Evolutionary conservation across 2,329 filamentous ascomycete species (phyloP), one percentile per base, ranked within the genome.

Genomic region (Alternaria sp.): DNA sequence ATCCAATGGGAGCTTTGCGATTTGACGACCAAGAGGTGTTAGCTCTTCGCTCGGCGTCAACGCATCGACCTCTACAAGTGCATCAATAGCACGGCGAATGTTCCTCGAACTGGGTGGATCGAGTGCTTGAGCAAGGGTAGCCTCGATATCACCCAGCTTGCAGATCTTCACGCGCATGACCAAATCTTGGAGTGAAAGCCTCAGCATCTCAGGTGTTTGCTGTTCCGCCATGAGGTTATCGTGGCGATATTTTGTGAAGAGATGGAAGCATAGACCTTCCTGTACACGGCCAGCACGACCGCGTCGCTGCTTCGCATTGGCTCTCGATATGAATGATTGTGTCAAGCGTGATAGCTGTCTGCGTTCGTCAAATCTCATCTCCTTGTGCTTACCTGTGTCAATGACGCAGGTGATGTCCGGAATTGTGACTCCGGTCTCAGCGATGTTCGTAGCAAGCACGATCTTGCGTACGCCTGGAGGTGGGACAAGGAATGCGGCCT

Each of bases 131-230:
- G 91, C 87, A 9, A 99, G 84, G 0, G 94, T 97, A 69, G 94
- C 88, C 75, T 98, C 94, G 54, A 98, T 96, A 41, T 92, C 90
- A 11, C 95, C 95, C 43, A 99, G 87, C 73, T 96, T 96, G 83
- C 94, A 99, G 46, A 97, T 97, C 80, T 99, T 99, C 66, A 98
- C 94, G 8, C 95, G 89, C 75, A 99, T 94, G 5, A 96, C 93
- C 11, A 99, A 84, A 73, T 99, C 95, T 78, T 99, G 95, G 11
- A 99, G 83, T 0, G 95, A 97, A 4, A 99, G 83, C 0, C 95
- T 90, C 41, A 99, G 87, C 88, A 99, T 96, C 78, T 99, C 95
- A 0, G 95, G 96, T 0, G 93, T 97, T 80, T 98, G 95, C 74
- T 97, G 93, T 63, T 96, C 93, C 51, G 89, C 89, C 86, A 98